Percentiles rank a stretch among this genome's conserved stretches.
phyloP scores from a whole-genome alignment of 345 rosid genomes.

The Citrus cavaleriei region DNA sequence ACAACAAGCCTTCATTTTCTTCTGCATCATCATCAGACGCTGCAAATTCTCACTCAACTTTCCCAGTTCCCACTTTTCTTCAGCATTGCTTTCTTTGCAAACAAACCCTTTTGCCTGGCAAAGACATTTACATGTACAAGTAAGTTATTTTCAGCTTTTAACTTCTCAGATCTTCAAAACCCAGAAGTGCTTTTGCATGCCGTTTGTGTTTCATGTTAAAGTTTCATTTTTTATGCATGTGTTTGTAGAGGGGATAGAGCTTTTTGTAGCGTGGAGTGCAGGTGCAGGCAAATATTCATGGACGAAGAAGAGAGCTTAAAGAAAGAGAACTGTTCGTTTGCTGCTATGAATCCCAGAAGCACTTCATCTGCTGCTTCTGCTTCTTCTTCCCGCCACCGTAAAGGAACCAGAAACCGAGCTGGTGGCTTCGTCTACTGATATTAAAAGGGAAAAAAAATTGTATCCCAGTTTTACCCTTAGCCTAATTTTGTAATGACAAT shows the following conservation, averaged over 20 bases:
- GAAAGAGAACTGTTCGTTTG: constrained; percentile 44
- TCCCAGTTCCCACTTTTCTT: constrained; percentile 42
- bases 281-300: constrained; percentile 77
- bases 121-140: constrained; percentile 98
- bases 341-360: constrained; percentile 29
- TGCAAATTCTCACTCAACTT: neutral
- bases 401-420: constrained; percentile 42
- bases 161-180: neutral
- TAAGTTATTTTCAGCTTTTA: constrained; percentile 21
- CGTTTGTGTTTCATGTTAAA: neutral
- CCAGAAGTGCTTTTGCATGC: neutral
- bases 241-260: constrained; percentile 65
- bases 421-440: constrained; percentile 60
- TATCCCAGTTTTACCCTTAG: constrained; percentile 30
- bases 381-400: constrained; percentile 38
- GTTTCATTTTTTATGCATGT: neutral
- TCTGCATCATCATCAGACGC: constrained; percentile 11
- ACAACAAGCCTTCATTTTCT: neutral
- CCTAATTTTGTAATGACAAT: constrained; percentile 27
- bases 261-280: constrained; percentile 90
- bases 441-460: neutral
- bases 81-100: constrained; percentile 73
- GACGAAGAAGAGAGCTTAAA: constrained; percentile 65
- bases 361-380: constrained; percentile 28
- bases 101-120: constrained; percentile 56